Percentiles rank a stretch among this genome's conserved stretches.
phyloP scores from a whole-genome alignment of 2,329 filamentous ascomycete genomes.

The Aureobasidium sp. region DNA sequence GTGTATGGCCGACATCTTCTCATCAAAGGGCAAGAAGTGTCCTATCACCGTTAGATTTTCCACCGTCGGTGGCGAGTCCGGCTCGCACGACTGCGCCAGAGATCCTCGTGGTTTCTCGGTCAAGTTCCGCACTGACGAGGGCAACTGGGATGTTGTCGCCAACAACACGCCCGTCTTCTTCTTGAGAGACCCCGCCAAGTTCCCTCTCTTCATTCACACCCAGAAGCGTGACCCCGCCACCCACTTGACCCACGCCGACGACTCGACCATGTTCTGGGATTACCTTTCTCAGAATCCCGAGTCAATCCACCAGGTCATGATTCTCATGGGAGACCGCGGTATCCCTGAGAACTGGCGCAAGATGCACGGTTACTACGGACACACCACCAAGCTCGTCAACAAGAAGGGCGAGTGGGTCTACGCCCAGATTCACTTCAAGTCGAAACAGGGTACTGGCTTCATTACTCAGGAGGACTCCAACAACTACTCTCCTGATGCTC shows the following conservation, averaged over 20 bases:
- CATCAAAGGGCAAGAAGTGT: constrained; percentile 61
- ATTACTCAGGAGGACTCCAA: constrained; percentile 44
- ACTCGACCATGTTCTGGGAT: constrained; percentile 60
- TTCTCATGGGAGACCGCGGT: constrained; percentile 46
- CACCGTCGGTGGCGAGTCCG: constrained; percentile 65
- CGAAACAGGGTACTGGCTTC: constrained; percentile 43
- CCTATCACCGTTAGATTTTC: constrained; percentile 61
- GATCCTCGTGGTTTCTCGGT: constrained; percentile 65
- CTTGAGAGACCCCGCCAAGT: constrained; percentile 63
- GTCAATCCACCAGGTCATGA: constrained; percentile 45
- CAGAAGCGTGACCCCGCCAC: constrained; percentile 67
- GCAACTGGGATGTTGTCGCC: constrained; percentile 64
- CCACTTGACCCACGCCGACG: constrained; percentile 56
- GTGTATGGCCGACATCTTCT: constrained; percentile 38
- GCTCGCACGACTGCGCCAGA: constrained; percentile 61
- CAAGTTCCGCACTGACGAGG: constrained; percentile 65
- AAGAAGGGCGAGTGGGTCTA: constrained; percentile 47
- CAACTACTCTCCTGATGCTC: constrained; percentile 43
- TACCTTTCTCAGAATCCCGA: constrained; percentile 47
- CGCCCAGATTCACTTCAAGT: constrained; percentile 44
- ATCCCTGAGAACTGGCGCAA: constrained; percentile 47
- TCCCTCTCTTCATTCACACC: constrained; percentile 64
- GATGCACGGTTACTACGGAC: constrained; percentile 47
- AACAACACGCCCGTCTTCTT: constrained; percentile 73
- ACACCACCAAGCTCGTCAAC: constrained; percentile 46